These are phyloP conservation scores for Pseudogymnoascus sp. DNA, from an alignment of 2,329 filamentous ascomycete species.

Conservation along the genomic window DNA sequence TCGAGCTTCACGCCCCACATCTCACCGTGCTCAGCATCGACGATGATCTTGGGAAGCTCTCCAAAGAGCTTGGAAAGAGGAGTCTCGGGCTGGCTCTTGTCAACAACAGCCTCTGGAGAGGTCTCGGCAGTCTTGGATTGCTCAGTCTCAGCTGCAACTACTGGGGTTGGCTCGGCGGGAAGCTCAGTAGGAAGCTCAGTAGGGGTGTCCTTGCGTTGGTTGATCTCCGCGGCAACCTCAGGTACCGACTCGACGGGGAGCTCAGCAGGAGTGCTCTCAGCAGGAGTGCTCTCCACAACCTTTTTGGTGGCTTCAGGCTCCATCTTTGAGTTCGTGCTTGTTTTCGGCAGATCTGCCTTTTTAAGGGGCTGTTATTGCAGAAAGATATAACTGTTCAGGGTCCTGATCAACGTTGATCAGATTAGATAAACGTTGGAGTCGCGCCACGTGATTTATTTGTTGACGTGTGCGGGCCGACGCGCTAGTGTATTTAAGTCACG, in stretches of 20 bases:
- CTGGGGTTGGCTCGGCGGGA: neutral
- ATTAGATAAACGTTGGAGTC: neutral
- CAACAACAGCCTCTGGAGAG: neutral
- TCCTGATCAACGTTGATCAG: neutral
- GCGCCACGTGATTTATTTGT: neutral
- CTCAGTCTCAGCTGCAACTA: neutral
- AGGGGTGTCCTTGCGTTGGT: neutral
- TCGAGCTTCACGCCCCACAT: slow-evolving; percentile 77
- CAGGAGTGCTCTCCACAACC: neutral
- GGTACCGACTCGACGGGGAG: neutral
- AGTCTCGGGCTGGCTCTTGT: slow-evolving; percentile 13
- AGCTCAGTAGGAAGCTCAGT: neutral
- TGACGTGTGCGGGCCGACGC: neutral
- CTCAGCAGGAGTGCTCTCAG: neutral
- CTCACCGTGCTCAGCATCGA: slow-evolving; percentile 58
- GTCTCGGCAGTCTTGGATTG: slow-evolving; percentile 1
- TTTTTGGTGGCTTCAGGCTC: neutral
- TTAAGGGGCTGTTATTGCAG: neutral
- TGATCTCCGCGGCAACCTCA: neutral
- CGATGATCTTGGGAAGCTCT: slow-evolving; percentile 52
- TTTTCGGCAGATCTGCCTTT: neutral
- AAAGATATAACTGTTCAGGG: slow-evolving; percentile 6
- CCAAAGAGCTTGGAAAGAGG: slow-evolving; percentile 51
- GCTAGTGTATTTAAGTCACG: neutral
- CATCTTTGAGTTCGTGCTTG: slow-evolving; percentile 8